Conservation (phyloP, 2,329 filamentous ascomycete genomes). For the Ceratocystis alfenasii region DNA sequence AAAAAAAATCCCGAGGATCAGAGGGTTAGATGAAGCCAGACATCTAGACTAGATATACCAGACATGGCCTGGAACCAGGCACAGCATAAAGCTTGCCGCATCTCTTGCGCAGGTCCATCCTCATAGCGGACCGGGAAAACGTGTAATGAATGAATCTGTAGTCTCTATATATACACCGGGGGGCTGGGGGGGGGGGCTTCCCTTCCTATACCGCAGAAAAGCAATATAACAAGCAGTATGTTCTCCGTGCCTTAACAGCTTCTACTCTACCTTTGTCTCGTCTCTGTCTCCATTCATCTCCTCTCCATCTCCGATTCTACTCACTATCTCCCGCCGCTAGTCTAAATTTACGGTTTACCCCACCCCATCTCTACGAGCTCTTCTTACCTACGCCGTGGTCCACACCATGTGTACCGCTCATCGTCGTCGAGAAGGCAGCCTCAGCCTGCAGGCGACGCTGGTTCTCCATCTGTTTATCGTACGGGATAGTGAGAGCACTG, state of each 20-base stretch:
- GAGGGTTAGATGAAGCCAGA: too few relatives aligned
- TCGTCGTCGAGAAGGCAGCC: constrained; percentile 19
- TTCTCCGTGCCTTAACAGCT: background rate
- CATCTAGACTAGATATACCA: too few relatives aligned
- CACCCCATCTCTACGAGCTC: constrained; percentile 16
- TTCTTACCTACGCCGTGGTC: constrained; percentile 22
- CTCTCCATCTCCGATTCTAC: background rate
- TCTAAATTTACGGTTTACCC: too few relatives aligned
- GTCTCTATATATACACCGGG: constrained; percentile 10
- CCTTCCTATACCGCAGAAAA: background rate
- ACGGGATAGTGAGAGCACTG: constrained; percentile 79
- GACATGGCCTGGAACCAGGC: too few relatives aligned
- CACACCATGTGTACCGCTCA: constrained; percentile 22
- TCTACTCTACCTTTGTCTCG: background rate
- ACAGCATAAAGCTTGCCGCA: too few relatives aligned
- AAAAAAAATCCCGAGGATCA: background rate
- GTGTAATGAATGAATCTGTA: background rate
- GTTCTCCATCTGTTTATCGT: constrained; percentile 47
- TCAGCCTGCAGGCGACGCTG: constrained; percentile 26
- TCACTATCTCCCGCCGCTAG: background rate
- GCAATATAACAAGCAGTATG: background rate
- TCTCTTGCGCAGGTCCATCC: too few relatives aligned
- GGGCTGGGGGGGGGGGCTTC: background rate
- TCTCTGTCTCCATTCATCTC: background rate
- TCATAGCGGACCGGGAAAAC: too few relatives aligned